Evolutionary conservation across 768 basidiomycete genomes (phyloP).

Genomic region (Boletus coccyginus): DNA sequence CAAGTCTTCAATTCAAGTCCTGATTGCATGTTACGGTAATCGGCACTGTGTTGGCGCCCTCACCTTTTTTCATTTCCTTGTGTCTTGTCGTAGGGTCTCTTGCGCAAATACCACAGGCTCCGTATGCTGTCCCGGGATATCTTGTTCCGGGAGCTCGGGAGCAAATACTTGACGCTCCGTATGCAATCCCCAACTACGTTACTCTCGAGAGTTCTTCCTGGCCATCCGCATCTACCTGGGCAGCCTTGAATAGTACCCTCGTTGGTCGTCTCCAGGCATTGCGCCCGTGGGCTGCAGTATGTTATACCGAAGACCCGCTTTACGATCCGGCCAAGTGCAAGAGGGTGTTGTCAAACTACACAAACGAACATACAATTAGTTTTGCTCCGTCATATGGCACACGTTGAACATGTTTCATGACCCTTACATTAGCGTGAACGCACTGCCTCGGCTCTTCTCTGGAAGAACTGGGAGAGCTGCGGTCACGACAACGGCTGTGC

Average conservation of each 20-base stretch:
- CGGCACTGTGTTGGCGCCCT: neutral
- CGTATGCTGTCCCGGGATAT: neutral
- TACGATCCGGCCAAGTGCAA: slow-evolving; percentile 7
- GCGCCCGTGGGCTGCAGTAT: slow-evolving; percentile 19
- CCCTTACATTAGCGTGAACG: slow-evolving; percentile 9
- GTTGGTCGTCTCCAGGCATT: slow-evolving; percentile 9
- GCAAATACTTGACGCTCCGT: neutral
- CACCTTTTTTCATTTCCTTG: neutral
- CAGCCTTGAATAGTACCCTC: slow-evolving; percentile 6
- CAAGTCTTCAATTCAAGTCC: neutral
- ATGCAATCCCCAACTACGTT: neutral
- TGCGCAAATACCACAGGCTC: neutral
- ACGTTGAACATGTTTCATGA: no score
- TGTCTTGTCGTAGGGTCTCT: neutral
- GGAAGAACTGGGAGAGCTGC: slow-evolving; percentile 22
- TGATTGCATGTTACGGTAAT: neutral
- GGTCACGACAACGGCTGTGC: slow-evolving; percentile 12
- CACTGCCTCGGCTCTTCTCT: slow-evolving; percentile 15
- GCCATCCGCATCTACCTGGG: slow-evolving; percentile 11
- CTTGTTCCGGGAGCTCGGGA: neutral
- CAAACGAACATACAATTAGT: slow-evolving; percentile 7
- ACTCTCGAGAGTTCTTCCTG: neutral
- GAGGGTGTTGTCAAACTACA: slow-evolving; percentile 11
- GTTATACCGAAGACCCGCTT: slow-evolving; percentile 1
- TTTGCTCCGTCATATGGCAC: neutral